Conservation (phyloP, 1,284 basidiomycete genomes). For the Rhodofomes roseus region DNA sequence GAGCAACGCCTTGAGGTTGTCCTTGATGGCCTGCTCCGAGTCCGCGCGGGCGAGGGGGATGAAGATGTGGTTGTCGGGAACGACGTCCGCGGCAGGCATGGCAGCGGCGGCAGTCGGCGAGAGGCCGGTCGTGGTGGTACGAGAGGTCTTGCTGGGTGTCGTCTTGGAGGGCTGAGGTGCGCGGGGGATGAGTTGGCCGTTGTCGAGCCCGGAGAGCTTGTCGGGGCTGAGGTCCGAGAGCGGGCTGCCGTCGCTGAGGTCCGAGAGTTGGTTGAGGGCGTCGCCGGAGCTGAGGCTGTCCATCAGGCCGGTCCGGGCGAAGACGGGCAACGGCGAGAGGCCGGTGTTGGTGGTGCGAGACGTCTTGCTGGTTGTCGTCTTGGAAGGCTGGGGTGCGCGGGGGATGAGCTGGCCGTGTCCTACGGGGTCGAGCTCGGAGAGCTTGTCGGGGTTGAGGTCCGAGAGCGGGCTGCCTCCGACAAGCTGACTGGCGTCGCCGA, state of each 20-base stretch:
- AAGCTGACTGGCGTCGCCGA: too few relatives aligned
- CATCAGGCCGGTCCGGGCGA: slow-evolving; percentile 21
- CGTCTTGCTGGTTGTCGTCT: background rate
- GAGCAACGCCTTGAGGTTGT: slow-evolving; percentile 27
- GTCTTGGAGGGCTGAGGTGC: background rate
- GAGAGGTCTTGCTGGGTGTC: background rate
- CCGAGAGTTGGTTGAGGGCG: too few relatives aligned
- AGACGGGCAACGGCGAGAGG: too few relatives aligned
- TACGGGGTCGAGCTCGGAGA: slow-evolving; percentile 1
- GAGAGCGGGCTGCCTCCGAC: slow-evolving; percentile 4
- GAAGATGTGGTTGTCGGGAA: background rate
- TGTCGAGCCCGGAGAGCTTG: background rate
- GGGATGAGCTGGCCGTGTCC: background rate
- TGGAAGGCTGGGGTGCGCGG: background rate
- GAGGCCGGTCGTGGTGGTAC: background rate
- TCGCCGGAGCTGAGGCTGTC: slow-evolving; percentile 16
- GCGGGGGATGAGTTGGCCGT: background rate
- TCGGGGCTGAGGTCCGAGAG: slow-evolving; percentile 1
- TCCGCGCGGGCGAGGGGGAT: slow-evolving; percentile 14
- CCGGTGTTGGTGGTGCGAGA: background rate
- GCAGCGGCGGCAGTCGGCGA: background rate
- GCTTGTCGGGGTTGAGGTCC: background rate
- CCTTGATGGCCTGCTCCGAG: slow-evolving; percentile 21
- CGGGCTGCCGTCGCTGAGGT: too few relatives aligned
- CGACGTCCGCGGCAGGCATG: background rate